Conservation (phyloP, 257 asterid genomes). For the Solanum chmielewskii region DNA sequence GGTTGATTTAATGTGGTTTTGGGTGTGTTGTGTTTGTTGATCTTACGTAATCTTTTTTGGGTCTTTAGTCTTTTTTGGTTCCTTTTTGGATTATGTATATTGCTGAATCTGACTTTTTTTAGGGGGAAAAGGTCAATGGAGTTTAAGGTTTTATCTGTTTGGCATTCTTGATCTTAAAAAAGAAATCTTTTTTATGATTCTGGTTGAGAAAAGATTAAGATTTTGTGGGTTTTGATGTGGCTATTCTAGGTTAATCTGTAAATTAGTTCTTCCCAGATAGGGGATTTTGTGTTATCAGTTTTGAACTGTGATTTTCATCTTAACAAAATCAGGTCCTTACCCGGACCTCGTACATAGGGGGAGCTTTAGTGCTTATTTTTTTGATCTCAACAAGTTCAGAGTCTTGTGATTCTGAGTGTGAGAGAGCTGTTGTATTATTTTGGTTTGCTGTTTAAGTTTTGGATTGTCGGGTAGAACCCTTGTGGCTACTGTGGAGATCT, state of each 20-base stretch:
- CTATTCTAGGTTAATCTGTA: not conserved
- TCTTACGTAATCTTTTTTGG: slow-evolving; percentile 31
- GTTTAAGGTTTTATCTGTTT: slow-evolving; percentile 3
- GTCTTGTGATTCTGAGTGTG: slow-evolving; percentile 1
- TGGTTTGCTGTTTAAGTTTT: not conserved
- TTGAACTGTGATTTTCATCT: slow-evolving; percentile 1
- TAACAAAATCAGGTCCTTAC: not conserved
- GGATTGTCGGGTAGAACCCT: slow-evolving; percentile 9
- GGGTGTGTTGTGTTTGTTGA: slow-evolving; percentile 42
- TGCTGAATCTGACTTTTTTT: not conserved
- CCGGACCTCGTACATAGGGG: not conserved
- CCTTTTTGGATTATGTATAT: not conserved
- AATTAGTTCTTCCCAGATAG: not conserved
- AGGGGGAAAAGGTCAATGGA: not conserved
- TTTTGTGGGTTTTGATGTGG: not conserved
- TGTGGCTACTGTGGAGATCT: slow-evolving; percentile 84
- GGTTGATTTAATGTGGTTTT: slow-evolving; percentile 34
- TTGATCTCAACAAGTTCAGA: not conserved
- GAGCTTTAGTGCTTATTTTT: not conserved
- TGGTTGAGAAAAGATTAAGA: not conserved
- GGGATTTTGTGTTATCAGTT: slow-evolving; percentile 1
- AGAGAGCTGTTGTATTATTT: slow-evolving; percentile 1
- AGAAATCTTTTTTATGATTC: slow-evolving; percentile 2
- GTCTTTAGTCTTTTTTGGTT: slow-evolving; percentile 5
- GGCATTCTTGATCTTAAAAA: not conserved